A percentile compares a stretch with the other conserved stretches of the same genome.
These are phyloP conservation scores for Claviceps capensis DNA, from an alignment of 2,329 filamentous ascomycete genomes.

Conservation along the genomic window DNA sequence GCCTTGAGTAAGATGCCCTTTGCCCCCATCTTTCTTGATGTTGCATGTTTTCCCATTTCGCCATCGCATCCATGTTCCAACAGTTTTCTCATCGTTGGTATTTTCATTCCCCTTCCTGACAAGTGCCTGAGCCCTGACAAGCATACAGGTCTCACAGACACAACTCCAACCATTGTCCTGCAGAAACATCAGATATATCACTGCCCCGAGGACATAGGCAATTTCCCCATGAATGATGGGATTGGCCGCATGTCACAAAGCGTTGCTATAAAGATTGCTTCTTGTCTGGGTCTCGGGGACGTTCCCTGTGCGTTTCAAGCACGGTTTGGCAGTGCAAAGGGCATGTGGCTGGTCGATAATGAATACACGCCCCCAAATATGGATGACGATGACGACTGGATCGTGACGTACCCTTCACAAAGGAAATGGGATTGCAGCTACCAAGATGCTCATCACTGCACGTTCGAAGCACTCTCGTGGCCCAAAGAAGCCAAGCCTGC, in stretches of 20 bases:
- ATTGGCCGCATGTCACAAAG: slow-evolving; percentile 50
- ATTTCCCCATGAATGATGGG: slow-evolving; percentile 50
- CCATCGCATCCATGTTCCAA: too few species aligned
- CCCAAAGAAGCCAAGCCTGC: slow-evolving; percentile 26
- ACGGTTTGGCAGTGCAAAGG: slow-evolving; percentile 60
- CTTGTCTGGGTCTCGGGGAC: slow-evolving; percentile 34
- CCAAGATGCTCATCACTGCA: slow-evolving; percentile 36
- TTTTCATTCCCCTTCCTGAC: background rate
- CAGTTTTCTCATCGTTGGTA: background rate
- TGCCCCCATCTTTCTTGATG: background rate
- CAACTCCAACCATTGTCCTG: slow-evolving; percentile 31
- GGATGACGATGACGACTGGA: slow-evolving; percentile 40
- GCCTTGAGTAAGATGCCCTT: slow-evolving; percentile 29
- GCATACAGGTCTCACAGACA: slow-evolving; percentile 37
- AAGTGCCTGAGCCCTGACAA: slow-evolving; percentile 1
- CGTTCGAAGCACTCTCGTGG: slow-evolving; percentile 47
- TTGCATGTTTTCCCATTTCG: background rate
- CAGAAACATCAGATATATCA: slow-evolving; percentile 31
- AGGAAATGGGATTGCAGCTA: slow-evolving; percentile 49
- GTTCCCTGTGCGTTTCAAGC: slow-evolving; percentile 54
- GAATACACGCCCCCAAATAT: slow-evolving; percentile 10
- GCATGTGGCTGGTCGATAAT: slow-evolving; percentile 54
- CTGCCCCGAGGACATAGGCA: slow-evolving; percentile 20
- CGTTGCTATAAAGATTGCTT: slow-evolving; percentile 39
- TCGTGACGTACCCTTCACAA: slow-evolving; percentile 53